phyloP scores from a whole-genome alignment of 1,284 basidiomycete species.

The Moesziomyces parantarcticus region DNA sequence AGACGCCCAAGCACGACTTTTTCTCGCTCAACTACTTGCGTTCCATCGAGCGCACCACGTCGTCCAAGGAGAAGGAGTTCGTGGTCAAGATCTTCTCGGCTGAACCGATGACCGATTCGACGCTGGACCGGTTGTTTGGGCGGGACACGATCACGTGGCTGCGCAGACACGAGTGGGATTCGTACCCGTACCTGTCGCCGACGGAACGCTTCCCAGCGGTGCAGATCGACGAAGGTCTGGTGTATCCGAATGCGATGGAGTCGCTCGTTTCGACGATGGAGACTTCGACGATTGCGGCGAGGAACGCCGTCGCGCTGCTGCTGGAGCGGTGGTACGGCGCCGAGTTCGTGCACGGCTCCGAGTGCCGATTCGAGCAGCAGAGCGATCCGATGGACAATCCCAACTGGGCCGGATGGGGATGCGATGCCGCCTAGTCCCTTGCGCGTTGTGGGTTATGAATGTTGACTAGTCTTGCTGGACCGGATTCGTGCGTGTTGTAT shows the following conservation, averaged over 20 bases:
- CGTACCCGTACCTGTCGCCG: slow-evolving; percentile 76
- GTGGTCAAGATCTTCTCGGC: slow-evolving; percentile 79
- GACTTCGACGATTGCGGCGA: slow-evolving; percentile 83
- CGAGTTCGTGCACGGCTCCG: slow-evolving; percentile 54
- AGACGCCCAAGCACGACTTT: slow-evolving; percentile 75
- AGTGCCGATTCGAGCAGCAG: slow-evolving; percentile 31
- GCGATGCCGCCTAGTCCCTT: slow-evolving; percentile 44
- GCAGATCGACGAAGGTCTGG: slow-evolving; percentile 79
- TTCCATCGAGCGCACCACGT: slow-evolving; percentile 69
- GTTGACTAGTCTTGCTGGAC: background rate
- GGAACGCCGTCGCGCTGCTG: slow-evolving; percentile 73
- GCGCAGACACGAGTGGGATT: slow-evolving; percentile 77
- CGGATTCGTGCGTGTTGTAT: background rate
- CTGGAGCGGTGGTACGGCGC: slow-evolving; percentile 57
- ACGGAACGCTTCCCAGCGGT: slow-evolving; percentile 78
- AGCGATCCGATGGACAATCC: slow-evolving; percentile 29
- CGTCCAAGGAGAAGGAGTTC: slow-evolving; percentile 44
- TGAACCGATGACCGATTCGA: slow-evolving; percentile 75
- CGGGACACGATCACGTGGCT: slow-evolving; percentile 74
- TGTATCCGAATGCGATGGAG: slow-evolving; percentile 90
- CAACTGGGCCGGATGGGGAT: slow-evolving; percentile 64
- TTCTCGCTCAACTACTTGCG: slow-evolving; percentile 89
- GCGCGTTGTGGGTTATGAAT: no score
- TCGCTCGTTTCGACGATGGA: slow-evolving; percentile 77
- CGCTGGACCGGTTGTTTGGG: slow-evolving; percentile 71